Base-by-base conservation (phyloP, 2,329 filamentous ascomycete species). In the Verticillium nonalfalfae region DNA sequence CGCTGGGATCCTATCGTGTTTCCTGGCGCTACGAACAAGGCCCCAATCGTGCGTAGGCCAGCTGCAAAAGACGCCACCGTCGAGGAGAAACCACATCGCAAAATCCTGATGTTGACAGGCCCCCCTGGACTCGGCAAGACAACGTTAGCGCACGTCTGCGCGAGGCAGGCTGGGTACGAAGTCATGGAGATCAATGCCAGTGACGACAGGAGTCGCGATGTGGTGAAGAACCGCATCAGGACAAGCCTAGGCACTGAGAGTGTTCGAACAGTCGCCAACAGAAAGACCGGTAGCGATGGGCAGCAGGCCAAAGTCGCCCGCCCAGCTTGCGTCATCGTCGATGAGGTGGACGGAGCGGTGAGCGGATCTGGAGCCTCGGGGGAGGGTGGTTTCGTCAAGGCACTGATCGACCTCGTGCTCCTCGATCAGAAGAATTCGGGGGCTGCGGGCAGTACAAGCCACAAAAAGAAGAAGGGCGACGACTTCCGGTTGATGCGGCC, bases 131-230 rank as follows among this genome's bases (percentile, higher is more conserved):
- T 99, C 11, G 95, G 95, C 34, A 99, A 99, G 78, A 99, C 95
- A 0, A 99, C 95, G 0, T 75, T 99, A 57, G 95, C 95, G 1
- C 95, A 99, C 74, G 95, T 99, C 0, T 98, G 95, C 72, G 96
- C 96, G 0, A 88, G 83, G 67, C 95, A 99, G 75, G 95, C 95
- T 5, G 95, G 95, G 0, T 99, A 99, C 69, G 95, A 98, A 70
- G 90, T 96, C 1, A 85, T 98, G 71, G 95, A 99, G 73, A 96
- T 99, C 76, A 99, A 99, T 69, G 95, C 96, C 9, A 98, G 94
- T 68, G 95, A 99, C 71, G 96, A 99, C 71, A 85, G 95, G 68
- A 97, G 92, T 70, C 84, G 85, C 35, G 88, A 94, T 69, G 92
- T 99, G 1, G 95, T 99, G 39, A 95, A 91, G 71, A 92, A 91